Conservation (phyloP, 441 rosid genomes). For the Gossypium trilobum region DNA sequence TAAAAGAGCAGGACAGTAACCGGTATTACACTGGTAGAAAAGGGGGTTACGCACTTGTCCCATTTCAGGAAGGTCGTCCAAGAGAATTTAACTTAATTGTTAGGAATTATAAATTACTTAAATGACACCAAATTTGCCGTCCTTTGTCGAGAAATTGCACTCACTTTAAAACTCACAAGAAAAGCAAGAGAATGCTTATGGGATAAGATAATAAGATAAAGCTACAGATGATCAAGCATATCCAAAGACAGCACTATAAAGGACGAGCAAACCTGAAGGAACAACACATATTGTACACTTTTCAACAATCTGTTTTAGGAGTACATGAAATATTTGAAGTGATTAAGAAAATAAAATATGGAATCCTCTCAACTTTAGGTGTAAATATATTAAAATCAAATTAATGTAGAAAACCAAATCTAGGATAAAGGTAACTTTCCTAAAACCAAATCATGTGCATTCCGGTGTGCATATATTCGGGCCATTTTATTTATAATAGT, state of each 20-base stretch:
- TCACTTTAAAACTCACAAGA: neutral
- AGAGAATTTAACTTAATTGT: neutral
- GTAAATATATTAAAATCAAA: neutral
- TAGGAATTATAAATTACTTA: neutral
- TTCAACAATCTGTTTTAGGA: neutral
- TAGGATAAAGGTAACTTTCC: neutral
- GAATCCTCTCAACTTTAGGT: neutral
- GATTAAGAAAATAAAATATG: neutral
- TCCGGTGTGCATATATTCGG: neutral
- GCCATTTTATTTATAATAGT: neutral
- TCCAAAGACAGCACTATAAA: neutral
- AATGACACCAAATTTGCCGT: neutral
- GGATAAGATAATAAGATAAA: neutral
- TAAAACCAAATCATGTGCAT: neutral
- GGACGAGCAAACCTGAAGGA: neutral
- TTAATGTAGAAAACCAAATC: conserved; percentile 3
- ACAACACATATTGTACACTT: neutral
- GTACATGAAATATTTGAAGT: neutral
- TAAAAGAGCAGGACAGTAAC: neutral
- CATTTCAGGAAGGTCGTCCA: neutral
- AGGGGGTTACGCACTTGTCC: neutral
- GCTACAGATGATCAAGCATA: conserved; percentile 3
- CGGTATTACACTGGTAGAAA: neutral
- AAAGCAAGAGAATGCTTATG: neutral
- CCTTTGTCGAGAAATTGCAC: neutral